phyloP scores from a whole-genome alignment of 768 basidiomycete genomes.

The Psilocybe azurescens region DNA sequence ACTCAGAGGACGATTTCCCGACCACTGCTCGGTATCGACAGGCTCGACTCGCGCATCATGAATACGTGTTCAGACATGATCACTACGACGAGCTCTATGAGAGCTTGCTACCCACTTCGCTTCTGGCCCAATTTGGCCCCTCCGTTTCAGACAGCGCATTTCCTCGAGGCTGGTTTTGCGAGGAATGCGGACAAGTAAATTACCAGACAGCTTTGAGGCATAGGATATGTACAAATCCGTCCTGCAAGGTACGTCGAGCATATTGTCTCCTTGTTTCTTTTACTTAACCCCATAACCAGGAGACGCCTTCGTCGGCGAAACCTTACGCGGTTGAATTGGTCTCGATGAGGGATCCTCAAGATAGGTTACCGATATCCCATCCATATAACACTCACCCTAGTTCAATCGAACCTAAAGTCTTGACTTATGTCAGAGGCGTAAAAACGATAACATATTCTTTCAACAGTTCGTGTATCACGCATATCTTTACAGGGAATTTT shows the following conservation, averaged over 20 bases:
- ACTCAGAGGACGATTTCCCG: slow-evolving; percentile 21
- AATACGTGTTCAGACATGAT: slow-evolving; percentile 28
- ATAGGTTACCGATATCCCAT: slow-evolving; percentile 32
- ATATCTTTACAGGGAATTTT: slow-evolving; percentile 56
- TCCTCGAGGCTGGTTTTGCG: slow-evolving; percentile 55
- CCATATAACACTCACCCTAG: slow-evolving; percentile 36
- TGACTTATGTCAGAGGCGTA: slow-evolving; percentile 37
- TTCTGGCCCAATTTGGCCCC: slow-evolving; percentile 34
- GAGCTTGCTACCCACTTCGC: slow-evolving; percentile 31
- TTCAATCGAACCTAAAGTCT: slow-evolving; percentile 16
- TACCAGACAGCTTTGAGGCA: slow-evolving; percentile 50
- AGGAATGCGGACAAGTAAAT: slow-evolving; percentile 52
- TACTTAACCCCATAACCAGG: slow-evolving; percentile 14
- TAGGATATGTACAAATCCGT: slow-evolving; percentile 45
- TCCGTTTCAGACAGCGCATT: slow-evolving; percentile 38
- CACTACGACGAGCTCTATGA: slow-evolving; percentile 29
- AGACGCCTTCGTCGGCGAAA: slow-evolving; percentile 16
- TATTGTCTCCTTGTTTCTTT: not conserved
- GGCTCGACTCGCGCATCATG: slow-evolving; percentile 26
- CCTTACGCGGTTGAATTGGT: slow-evolving; percentile 35
- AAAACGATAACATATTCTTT: slow-evolving; percentile 35
- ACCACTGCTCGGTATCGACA: slow-evolving; percentile 26
- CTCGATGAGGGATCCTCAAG: slow-evolving; percentile 40
- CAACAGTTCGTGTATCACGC: slow-evolving; percentile 31
- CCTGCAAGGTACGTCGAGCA: slow-evolving; percentile 41